Evolutionary conservation across 2,329 filamentous ascomycete genomes (phyloP).

Genomic region (Colletotrichum somersetense): DNA sequence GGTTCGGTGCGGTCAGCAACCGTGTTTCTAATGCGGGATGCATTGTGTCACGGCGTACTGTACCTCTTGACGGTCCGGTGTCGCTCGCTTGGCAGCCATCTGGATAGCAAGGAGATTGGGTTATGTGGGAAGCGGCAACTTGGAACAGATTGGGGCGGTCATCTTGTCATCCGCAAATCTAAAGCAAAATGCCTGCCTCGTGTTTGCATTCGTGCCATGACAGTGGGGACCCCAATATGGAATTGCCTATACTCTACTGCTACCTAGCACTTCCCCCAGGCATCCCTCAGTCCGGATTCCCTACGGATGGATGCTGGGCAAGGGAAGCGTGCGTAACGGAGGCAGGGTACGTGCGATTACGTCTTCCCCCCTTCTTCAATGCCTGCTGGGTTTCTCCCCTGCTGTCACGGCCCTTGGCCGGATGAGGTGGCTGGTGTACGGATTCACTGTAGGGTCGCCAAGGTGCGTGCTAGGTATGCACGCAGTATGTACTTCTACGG

Average conservation of each 20-base stretch:
- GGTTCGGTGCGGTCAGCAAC: slow-evolving; percentile 30
- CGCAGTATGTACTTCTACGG: too few species aligned
- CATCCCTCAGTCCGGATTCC: background rate
- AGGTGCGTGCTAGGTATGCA: too few species aligned
- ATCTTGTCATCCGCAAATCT: slow-evolving; percentile 20
- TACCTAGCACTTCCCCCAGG: background rate
- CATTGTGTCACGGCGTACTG: slow-evolving; percentile 21
- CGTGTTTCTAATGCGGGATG: slow-evolving; percentile 26
- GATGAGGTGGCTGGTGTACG: background rate
- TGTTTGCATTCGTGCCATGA: slow-evolving; percentile 2
- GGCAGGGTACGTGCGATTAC: background rate
- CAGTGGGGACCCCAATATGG: slow-evolving; percentile 17
- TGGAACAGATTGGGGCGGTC: slow-evolving; percentile 10
- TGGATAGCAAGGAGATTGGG: slow-evolving; percentile 13
- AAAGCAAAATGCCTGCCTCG: slow-evolving; percentile 18
- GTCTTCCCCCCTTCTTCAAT: background rate
- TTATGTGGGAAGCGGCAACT: slow-evolving; percentile 1
- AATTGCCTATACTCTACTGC: background rate
- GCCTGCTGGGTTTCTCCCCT: background rate
- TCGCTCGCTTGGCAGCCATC: slow-evolving; percentile 17
- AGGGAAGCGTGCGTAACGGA: slow-evolving; percentile 1
- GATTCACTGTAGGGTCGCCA: background rate
- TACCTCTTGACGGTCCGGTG: slow-evolving; percentile 19
- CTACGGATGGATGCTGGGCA: background rate
- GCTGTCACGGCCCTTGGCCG: background rate